phyloP scores from a whole-genome alignment of 257 asterid genomes.

The Galeopsis tetrahit region DNA sequence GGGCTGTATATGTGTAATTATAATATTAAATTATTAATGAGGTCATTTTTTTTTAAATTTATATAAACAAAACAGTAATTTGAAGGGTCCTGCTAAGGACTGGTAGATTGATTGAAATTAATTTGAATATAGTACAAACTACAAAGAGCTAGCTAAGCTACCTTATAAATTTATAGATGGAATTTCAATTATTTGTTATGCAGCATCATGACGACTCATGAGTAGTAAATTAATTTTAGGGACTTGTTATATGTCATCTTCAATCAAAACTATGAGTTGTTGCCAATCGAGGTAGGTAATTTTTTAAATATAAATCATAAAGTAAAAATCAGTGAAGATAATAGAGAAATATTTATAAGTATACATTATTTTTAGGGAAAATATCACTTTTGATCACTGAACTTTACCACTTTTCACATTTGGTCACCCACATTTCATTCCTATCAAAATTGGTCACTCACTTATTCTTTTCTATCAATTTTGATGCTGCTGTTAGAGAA shows the following conservation, averaged over 20 bases:
- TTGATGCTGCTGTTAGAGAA: too few relatives aligned
- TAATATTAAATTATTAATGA: too few relatives aligned
- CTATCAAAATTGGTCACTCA: too few relatives aligned
- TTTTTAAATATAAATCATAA: not conserved
- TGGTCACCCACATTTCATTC: too few relatives aligned
- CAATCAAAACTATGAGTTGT: conserved; percentile 19
- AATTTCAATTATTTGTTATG: conserved; percentile 1
- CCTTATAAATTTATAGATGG: not conserved
- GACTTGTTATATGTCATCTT: conserved; percentile 30
- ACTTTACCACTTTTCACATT: too few relatives aligned
- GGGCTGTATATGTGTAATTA: too few relatives aligned
- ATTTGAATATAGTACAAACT: not conserved
- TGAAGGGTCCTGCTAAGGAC: not conserved
- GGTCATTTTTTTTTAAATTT: too few relatives aligned
- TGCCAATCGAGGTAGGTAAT: conserved; percentile 4
- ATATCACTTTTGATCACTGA: too few relatives aligned
- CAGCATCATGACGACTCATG: not conserved
- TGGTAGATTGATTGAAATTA: not conserved
- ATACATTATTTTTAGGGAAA: too few relatives aligned
- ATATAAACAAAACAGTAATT: not conserved
- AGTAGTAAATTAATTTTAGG: conserved; percentile 10
- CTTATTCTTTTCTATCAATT: too few relatives aligned
- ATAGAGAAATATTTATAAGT: not conserved
- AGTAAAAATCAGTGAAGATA: not conserved
- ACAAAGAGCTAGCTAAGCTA: not conserved